phyloP scores from a whole-genome alignment of 164 flowering plant genomes.

The Aristolochia contorta region DNA sequence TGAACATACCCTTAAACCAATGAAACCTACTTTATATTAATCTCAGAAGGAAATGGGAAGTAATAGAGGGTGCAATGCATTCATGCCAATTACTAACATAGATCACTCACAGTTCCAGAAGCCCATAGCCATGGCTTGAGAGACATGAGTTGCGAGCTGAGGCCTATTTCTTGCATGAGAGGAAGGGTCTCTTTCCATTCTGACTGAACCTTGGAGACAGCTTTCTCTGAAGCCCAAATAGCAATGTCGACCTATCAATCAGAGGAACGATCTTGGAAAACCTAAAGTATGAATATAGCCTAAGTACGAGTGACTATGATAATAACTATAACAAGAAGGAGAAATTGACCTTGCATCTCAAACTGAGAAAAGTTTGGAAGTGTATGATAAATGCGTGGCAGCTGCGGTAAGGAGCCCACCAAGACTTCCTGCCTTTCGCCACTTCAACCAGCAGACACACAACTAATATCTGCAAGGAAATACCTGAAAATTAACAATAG shows the following conservation, averaged over 20 bases:
- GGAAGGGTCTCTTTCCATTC: slow-evolving; percentile 62
- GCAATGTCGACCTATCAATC: slow-evolving; percentile 71
- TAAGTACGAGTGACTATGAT: neutral
- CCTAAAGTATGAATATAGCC: neutral
- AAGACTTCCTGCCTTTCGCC: slow-evolving; percentile 59
- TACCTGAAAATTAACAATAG: neutral
- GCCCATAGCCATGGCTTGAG: slow-evolving; percentile 95
- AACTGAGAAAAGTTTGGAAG: slow-evolving; percentile 50
- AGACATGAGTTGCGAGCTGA: slow-evolving; percentile 43
- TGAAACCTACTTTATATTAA: no score
- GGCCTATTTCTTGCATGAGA: slow-evolving; percentile 47
- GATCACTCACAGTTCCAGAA: slow-evolving; percentile 62
- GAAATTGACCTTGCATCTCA: slow-evolving; percentile 45
- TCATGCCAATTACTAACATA: no score
- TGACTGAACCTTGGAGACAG: slow-evolving; percentile 36
- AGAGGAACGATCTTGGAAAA: slow-evolving; percentile 1
- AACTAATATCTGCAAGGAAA: slow-evolving; percentile 44
- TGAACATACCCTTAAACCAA: no score
- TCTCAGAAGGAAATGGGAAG: no score
- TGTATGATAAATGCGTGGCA: slow-evolving; percentile 55
- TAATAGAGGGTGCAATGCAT: no score
- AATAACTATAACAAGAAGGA: neutral
- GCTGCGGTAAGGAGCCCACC: slow-evolving; percentile 60
- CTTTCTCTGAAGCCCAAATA: slow-evolving; percentile 69
- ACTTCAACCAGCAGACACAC: slow-evolving; percentile 67